A percentile compares a stretch with the other conserved stretches of the same genome.
phyloP scores from a whole-genome alignment of 2,329 filamentous ascomycete genomes.

The Cryphonectria carpinicola region DNA sequence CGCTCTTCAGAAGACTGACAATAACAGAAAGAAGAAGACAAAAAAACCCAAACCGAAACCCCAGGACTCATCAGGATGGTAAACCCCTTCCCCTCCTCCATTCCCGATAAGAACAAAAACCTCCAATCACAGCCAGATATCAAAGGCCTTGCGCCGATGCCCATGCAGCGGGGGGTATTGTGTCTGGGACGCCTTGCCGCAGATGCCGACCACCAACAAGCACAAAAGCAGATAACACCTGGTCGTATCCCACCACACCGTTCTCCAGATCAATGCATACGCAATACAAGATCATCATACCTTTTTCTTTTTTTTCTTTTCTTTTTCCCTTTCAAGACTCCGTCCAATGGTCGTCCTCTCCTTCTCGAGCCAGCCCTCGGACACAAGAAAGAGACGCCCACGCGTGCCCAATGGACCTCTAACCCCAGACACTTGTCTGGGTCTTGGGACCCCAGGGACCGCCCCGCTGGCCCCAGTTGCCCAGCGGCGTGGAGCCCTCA shows the following conservation, averaged over 20 bases:
- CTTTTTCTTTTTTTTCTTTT: neutral
- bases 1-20: neutral
- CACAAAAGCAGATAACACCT: slow-evolving; percentile 29
- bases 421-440: slow-evolving; percentile 94
- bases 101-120: slow-evolving; percentile 16
- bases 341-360: neutral
- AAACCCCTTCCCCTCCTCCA: neutral
- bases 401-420: slow-evolving; percentile 35
- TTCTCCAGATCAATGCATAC: slow-evolving; percentile 28
- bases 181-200: slow-evolving; percentile 29
- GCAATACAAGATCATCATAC: slow-evolving; percentile 15
- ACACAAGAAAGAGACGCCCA: too few species aligned
- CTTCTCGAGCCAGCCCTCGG: neutral
- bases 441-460: slow-evolving; percentile 66
- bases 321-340: neutral
- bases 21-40: slow-evolving; percentile 8
- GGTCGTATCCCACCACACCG: slow-evolving; percentile 24
- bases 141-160: slow-evolving; percentile 27
- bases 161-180: slow-evolving; percentile 30
- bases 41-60: neutral
- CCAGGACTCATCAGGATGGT: neutral
- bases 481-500: slow-evolving; percentile 46
- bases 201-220: slow-evolving; percentile 27
- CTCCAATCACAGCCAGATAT: slow-evolving; percentile 24
- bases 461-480: slow-evolving; percentile 60